Conservation (phyloP, 106 monocot genomes). For the Allium sativum region DNA sequence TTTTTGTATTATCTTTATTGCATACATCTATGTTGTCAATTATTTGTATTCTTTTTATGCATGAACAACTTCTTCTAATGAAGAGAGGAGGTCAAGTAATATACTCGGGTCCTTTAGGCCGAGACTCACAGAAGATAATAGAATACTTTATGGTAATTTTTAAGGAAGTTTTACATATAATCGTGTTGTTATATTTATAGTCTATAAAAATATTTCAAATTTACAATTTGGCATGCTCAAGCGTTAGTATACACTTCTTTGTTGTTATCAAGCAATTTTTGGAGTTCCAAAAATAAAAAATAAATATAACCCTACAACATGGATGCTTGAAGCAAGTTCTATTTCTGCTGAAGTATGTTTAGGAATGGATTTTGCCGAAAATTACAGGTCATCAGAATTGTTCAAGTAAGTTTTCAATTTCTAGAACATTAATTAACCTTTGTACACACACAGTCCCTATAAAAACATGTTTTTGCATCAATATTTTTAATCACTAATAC, state of each 20-base stretch:
- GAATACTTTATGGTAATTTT: conserved; percentile 65
- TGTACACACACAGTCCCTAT: too few species aligned
- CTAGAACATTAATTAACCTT: not conserved
- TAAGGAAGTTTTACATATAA: too few species aligned
- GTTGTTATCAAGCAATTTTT: conserved; percentile 40
- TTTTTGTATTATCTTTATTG: too few species aligned
- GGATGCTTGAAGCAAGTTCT: conserved; percentile 73
- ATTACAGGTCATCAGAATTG: conserved; percentile 32
- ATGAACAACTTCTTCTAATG: conserved; percentile 54
- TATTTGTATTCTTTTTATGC: not conserved
- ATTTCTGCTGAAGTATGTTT: conserved; percentile 38
- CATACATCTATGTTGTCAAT: not conserved
- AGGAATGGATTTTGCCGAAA: conserved; percentile 47
- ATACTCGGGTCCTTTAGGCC: conserved; percentile 60
- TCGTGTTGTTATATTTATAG: not conserved
- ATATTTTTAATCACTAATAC: too few species aligned
- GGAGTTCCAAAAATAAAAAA: conserved; percentile 62
- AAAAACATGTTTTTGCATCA: too few species aligned
- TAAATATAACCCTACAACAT: conserved; percentile 59
- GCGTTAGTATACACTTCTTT: not conserved
- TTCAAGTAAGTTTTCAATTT: conserved; percentile 24
- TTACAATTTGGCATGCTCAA: too few species aligned
- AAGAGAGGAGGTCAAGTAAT: conserved; percentile 79
- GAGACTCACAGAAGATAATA: conserved; percentile 53
- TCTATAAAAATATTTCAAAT: not conserved